Base-by-base conservation (phyloP, 2,329 filamentous ascomycete species). In the Claviceps cyperi region DNA sequence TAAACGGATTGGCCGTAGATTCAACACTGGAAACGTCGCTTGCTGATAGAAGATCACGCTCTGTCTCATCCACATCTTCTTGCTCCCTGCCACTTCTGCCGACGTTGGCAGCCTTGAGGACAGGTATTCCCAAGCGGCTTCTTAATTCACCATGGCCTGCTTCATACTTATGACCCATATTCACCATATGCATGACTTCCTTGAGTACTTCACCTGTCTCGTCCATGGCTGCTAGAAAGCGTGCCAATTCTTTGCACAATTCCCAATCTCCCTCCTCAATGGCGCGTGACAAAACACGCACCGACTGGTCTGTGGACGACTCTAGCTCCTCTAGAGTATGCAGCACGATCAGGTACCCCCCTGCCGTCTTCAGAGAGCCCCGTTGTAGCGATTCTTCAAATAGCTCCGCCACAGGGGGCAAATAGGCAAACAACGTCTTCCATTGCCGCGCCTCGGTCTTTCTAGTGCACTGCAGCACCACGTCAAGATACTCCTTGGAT, bases 371-470 rank as follows among this genome's bases (percentile, higher is more conserved):
- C 47, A 98, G 72, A 4, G 84, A 86, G 3, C 87, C 89, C 50
- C 86, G 80, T 56, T 84, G 81, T 9, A 98, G 70, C 4, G 89
- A 91, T 64, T 95, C 87, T 64, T 98, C 91, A 58, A 98, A 98
- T 0, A 98, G 76, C 57, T 92, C 86, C 59, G 89, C 84, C 4
- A 91, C 87, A 1, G 91, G 87, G 1, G 92, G 92, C 1, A 98
- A 74, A 59, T 96, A 89, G 4, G 83, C 81, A 64, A 98, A 98
- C 1, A 98, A 74, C 0, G 92, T 96, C 52, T 85, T 82, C 92
- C 92, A 98, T 50, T 88, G 94, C 39, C 91, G 81, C 7, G 95
- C 81, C 62, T 98, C 92, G 0, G 92, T 98, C 67, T 98, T 98
- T 50, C 92, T 84, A 1, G 92, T 96, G 67, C 92, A 98, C 67